These are phyloP conservation scores for Pichia cabralensis DNA, from an alignment of 805 yeast species.

Conservation along the genomic window DNA sequence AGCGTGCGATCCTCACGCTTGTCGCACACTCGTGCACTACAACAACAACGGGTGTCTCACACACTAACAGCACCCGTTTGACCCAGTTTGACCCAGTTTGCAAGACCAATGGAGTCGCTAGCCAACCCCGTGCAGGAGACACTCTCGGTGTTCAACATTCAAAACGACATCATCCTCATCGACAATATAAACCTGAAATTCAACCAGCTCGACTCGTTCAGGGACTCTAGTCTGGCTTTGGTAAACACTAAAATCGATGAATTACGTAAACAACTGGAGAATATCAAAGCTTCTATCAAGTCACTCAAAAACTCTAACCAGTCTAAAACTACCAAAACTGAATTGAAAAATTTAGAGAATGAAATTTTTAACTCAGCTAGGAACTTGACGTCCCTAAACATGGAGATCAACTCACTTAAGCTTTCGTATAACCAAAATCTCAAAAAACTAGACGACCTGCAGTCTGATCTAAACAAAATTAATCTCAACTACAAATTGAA, in stretches of 20 bases:
- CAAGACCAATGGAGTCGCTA: too few species aligned
- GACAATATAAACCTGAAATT: background rate
- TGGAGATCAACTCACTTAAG: conserved; percentile 33
- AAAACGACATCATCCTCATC: conserved; percentile 1
- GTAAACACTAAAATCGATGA: background rate
- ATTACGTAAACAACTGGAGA: conserved; percentile 6
- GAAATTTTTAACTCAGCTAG: conserved; percentile 43
- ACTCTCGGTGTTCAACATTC: background rate
- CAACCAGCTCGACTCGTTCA: background rate
- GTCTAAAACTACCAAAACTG: conserved; percentile 17
- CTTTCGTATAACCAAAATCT: conserved; percentile 29
- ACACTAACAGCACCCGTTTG: too few species aligned
- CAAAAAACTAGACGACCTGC: conserved; percentile 27
- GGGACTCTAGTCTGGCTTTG: background rate
- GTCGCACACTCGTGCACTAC: too few species aligned
- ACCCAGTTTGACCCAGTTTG: too few species aligned
- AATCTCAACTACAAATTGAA: too few species aligned
- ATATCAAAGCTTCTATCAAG: conserved; percentile 4
- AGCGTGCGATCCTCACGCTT: too few species aligned
- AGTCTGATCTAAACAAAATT: too few species aligned
- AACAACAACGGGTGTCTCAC: too few species aligned
- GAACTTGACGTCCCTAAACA: conserved; percentile 38
- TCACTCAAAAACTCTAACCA: conserved; percentile 1
- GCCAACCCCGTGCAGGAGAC: background rate
- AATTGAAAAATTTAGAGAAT: conserved; percentile 30